Evolutionary conservation across 345 rosid genomes (phyloP).

Genomic region (Syzygium jambos): DNA sequence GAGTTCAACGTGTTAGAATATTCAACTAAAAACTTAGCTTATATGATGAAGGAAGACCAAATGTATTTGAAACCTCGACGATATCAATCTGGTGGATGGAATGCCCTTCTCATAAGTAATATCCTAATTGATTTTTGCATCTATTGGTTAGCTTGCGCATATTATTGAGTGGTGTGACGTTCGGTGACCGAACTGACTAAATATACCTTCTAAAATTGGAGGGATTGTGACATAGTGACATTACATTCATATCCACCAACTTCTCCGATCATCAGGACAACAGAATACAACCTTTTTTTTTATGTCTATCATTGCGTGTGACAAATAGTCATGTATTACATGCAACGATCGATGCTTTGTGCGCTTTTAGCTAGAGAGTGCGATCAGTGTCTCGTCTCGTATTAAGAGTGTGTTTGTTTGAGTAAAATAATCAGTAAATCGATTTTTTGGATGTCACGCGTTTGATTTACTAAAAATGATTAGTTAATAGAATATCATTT

Average conservation of each 20-base stretch:
- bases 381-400: not conserved
- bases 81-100: not conserved
- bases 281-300: not conserved
- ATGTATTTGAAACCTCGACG: not conserved
- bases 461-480: too few relatives aligned
- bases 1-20: not conserved
- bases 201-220: not conserved
- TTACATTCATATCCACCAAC: not conserved
- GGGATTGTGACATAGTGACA: not conserved
- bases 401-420: not conserved
- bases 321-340: not conserved
- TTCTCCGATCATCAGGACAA: not conserved
- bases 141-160: not conserved
- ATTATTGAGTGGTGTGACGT: not conserved
- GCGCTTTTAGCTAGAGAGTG: not conserved
- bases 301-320: not conserved
- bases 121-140: not conserved
- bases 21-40: not conserved
- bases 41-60: not conserved
- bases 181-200: not conserved
- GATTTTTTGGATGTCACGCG: too few relatives aligned
- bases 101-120: not conserved
- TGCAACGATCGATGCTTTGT: not conserved
- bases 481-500: too few relatives aligned
- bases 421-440: too few relatives aligned